phyloP scores from a whole-genome alignment of 495 filamentous ascomycete species.

The Glutinoglossum americanum region DNA sequence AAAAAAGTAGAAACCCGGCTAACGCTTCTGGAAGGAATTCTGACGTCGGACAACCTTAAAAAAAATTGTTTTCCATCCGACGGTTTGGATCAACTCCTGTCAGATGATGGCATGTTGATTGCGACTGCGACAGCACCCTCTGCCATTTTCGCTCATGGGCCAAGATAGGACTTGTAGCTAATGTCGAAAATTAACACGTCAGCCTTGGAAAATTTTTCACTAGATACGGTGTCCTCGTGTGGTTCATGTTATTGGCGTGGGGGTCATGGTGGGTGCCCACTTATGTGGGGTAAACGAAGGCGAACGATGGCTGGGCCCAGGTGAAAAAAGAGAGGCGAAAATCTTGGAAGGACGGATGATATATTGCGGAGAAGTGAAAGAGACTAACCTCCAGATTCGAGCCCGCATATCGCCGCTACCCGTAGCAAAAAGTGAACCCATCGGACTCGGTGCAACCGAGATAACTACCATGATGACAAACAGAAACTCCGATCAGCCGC shows the following conservation, averaged over 20 bases:
- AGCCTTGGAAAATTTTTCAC: slow-evolving; percentile 1
- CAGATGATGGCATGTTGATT: slow-evolving; percentile 1
- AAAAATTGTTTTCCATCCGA: background rate
- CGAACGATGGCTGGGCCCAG: background rate
- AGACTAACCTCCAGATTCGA: slow-evolving; percentile 58
- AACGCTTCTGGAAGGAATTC: slow-evolving; percentile 1
- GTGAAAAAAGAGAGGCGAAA: background rate
- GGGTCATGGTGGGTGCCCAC: background rate
- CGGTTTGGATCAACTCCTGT: background rate
- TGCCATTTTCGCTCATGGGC: background rate
- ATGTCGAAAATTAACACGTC: background rate
- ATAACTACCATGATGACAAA: slow-evolving; percentile 36
- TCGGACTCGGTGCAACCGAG: slow-evolving; percentile 69
- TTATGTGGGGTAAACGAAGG: background rate
- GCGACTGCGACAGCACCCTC: no score
- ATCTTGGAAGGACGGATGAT: background rate
- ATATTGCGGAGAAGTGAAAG: background rate
- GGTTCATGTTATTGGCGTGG: background rate
- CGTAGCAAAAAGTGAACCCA: slow-evolving; percentile 60
- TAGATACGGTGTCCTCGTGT: background rate
- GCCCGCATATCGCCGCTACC: slow-evolving; percentile 81
- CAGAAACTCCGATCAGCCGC: slow-evolving; percentile 3
- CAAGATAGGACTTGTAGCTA: slow-evolving; percentile 1
- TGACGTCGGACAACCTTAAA: slow-evolving; percentile 3
- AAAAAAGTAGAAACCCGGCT: background rate